phyloP scores from a whole-genome alignment of 2,329 filamentous ascomycete genomes.

The Harringtonia aguacate region DNA sequence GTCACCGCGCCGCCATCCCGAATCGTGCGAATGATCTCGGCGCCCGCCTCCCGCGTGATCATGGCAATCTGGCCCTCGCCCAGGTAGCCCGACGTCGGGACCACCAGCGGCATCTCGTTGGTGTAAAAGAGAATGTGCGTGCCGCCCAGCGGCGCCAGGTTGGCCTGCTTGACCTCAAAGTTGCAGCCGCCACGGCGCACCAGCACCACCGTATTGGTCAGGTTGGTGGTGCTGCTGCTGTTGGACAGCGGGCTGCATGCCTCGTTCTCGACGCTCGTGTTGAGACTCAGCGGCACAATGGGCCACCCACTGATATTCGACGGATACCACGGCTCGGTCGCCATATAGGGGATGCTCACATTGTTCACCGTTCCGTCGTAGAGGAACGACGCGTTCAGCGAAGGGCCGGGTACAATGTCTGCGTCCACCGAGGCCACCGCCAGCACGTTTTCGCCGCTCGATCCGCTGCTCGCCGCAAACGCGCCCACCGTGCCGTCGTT shows the following conservation, averaged over 20 bases:
- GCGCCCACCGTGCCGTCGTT: slow-evolving; percentile 24
- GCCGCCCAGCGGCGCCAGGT: slow-evolving; percentile 19
- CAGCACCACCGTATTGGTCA: slow-evolving; percentile 29
- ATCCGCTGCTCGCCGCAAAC: slow-evolving; percentile 6
- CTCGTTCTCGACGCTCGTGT: slow-evolving; percentile 15
- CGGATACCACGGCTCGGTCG: slow-evolving; percentile 5
- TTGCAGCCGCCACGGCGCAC: slow-evolving; percentile 23
- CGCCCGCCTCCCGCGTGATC: slow-evolving; percentile 12
- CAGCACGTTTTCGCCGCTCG: slow-evolving; percentile 28
- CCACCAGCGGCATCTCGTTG: slow-evolving; percentile 11
- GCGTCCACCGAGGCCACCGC: slow-evolving; percentile 31
- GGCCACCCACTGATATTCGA: slow-evolving; percentile 13
- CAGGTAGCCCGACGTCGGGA: background rate
- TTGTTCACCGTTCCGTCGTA: slow-evolving; percentile 3
- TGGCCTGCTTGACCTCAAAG: slow-evolving; percentile 16
- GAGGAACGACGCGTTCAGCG: slow-evolving; percentile 9
- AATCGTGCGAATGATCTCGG: slow-evolving; percentile 19
- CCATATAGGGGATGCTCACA: slow-evolving; percentile 7
- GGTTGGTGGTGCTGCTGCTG: slow-evolving; percentile 18
- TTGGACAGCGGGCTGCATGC: slow-evolving; percentile 27
- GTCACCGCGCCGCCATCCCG: slow-evolving; percentile 20
- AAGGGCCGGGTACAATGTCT: slow-evolving; percentile 9
- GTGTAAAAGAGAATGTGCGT: slow-evolving; percentile 22
- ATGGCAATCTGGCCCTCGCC: background rate
- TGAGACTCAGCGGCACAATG: slow-evolving; percentile 15